Percentiles rank a stretch among this genome's conserved stretches.
phyloP scores from a whole-genome alignment of 495 filamentous ascomycete species.

The Aspergillus leporis region DNA sequence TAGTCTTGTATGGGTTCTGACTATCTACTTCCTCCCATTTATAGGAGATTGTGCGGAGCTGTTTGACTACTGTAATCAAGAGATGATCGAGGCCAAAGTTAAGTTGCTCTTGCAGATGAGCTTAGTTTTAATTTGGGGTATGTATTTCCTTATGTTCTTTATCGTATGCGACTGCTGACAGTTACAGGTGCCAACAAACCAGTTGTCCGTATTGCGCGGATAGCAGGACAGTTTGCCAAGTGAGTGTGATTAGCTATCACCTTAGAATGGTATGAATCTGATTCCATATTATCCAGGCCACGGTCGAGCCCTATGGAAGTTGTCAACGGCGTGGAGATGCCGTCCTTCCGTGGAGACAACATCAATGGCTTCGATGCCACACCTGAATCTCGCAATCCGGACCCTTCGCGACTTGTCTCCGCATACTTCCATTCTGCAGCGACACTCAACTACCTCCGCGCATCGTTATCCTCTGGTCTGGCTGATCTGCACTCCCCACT shows the following conservation, averaged over 20 bases:
- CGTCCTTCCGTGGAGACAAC: constrained; percentile 92
- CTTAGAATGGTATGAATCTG: constrained; percentile 11
- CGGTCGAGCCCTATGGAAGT: constrained; percentile 84
- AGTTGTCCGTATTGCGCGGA: constrained; percentile 90
- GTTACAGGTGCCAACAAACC: constrained; percentile 72
- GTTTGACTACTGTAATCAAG: constrained; percentile 92
- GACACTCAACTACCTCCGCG: constrained; percentile 89
- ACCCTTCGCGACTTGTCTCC: constrained; percentile 80
- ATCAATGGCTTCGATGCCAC: constrained; percentile 77
- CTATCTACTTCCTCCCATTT: neutral
- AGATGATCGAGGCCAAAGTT: constrained; percentile 90
- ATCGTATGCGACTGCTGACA: constrained; percentile 13
- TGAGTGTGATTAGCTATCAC: constrained; percentile 11
- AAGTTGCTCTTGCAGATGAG: constrained; percentile 97
- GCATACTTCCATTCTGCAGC: constrained; percentile 95
- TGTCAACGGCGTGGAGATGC: constrained; percentile 76
- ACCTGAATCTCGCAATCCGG: constrained; percentile 66
- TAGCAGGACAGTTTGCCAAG: constrained; percentile 97
- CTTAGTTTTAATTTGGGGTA: constrained; percentile 84
- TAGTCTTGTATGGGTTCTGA: constrained; percentile 3
- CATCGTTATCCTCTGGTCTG: constrained; percentile 80
- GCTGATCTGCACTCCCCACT: constrained; percentile 91
- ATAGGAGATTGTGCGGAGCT: constrained; percentile 90
- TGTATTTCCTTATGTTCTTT: constrained; percentile 18
- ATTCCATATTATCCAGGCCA: constrained; percentile 47